phyloP scores from a whole-genome alignment of 805 yeast genomes.

The Wickerhamiella hasegawae region DNA sequence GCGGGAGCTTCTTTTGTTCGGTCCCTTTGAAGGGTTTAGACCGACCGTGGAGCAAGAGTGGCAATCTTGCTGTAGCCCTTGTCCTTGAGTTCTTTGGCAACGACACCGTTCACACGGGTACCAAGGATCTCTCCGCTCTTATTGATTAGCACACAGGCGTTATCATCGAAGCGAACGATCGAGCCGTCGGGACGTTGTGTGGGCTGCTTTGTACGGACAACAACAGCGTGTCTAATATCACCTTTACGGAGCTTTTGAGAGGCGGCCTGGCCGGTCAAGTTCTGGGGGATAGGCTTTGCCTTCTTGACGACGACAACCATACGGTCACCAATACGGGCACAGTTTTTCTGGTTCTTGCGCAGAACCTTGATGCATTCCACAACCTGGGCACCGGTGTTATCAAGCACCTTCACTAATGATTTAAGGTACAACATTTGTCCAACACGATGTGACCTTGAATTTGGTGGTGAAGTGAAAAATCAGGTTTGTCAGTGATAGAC shows the following conservation, averaged over 20 bases:
- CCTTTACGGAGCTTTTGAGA: slow-evolving; percentile 75
- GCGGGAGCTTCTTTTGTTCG: too few relatives aligned
- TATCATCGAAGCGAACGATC: slow-evolving; percentile 76
- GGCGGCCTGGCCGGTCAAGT: slow-evolving; percentile 56
- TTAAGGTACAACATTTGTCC: slow-evolving; percentile 68
- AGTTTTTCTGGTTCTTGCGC: slow-evolving; percentile 70
- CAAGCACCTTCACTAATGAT: slow-evolving; percentile 76
- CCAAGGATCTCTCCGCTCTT: slow-evolving; percentile 91
- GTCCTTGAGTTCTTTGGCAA: slow-evolving; percentile 77
- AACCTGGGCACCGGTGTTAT: slow-evolving; percentile 86
- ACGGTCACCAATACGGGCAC: slow-evolving; percentile 78
- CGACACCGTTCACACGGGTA: slow-evolving; percentile 78
- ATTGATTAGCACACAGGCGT: slow-evolving; percentile 89
- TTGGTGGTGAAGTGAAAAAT: too few relatives aligned
- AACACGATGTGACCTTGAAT: neutral
- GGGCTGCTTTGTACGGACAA: slow-evolving; percentile 79
- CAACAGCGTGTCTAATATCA: slow-evolving; percentile 88
- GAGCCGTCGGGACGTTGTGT: slow-evolving; percentile 76
- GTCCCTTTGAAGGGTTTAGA: too few relatives aligned
- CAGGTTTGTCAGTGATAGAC: too few relatives aligned
- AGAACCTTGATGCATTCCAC: slow-evolving; percentile 94
- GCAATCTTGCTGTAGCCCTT: slow-evolving; percentile 74
- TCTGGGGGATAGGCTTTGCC: slow-evolving; percentile 62
- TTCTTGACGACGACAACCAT: slow-evolving; percentile 89
- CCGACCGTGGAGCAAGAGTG: slow-evolving; percentile 77